A percentile compares a stretch with the other conserved stretches of the same genome.
These are phyloP conservation scores for Schwanniomyces occidentalis DNA, from an alignment of 805 yeast genomes.

Conservation along the genomic window DNA sequence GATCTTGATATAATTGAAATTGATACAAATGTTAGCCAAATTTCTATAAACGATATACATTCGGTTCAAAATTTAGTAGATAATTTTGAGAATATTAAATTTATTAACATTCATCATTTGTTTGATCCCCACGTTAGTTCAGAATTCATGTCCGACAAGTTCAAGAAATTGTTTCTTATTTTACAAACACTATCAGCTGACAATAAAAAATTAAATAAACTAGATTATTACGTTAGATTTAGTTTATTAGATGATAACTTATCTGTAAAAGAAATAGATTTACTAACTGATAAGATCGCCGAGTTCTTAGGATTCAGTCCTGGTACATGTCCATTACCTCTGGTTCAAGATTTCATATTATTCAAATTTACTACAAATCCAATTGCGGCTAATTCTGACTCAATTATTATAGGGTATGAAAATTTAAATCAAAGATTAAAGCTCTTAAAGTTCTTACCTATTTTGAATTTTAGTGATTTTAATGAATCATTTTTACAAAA, in stretches of 20 bases:
- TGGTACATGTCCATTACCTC: slow-evolving; percentile 13
- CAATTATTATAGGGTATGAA: neutral
- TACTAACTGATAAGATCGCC: slow-evolving; percentile 11
- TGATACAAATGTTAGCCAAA: slow-evolving; percentile 2
- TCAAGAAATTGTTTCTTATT: slow-evolving; percentile 7
- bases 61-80: slow-evolving; percentile 19
- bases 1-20: slow-evolving; percentile 14
- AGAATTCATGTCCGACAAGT: slow-evolving; percentile 4
- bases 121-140: slow-evolving; percentile 5
- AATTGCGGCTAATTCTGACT: slow-evolving; percentile 2
- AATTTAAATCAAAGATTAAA: slow-evolving; percentile 8
- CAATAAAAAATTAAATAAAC: slow-evolving; percentile 5
- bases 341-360: slow-evolving; percentile 18
- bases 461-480: neutral
- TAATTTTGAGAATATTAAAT: slow-evolving; percentile 16
- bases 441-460: slow-evolving; percentile 9
- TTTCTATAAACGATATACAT: slow-evolving; percentile 17
- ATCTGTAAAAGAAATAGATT: slow-evolving; percentile 10
- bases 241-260: slow-evolving; percentile 17
- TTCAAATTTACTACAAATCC: slow-evolving; percentile 4
- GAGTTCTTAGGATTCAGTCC: slow-evolving; percentile 10
- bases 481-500: slow-evolving; percentile 3
- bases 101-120: slow-evolving; percentile 13
- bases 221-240: slow-evolving; percentile 19
- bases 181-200: slow-evolving; percentile 7